Conservation (phyloP, 345 rosid genomes). For the Arabis hirsuta region DNA sequence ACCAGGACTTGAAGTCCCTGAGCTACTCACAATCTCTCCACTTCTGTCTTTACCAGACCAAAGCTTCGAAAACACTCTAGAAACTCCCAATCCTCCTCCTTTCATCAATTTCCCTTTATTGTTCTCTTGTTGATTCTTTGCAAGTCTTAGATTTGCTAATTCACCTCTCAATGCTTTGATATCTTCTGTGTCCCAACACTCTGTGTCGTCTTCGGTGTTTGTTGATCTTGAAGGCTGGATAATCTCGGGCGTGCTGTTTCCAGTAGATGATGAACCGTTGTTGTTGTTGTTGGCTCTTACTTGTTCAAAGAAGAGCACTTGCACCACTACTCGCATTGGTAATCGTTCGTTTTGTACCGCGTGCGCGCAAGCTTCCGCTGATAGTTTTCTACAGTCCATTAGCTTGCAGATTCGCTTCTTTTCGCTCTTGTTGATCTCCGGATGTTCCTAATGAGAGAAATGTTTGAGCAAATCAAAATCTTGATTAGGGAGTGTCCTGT, state of each 20-base stretch:
- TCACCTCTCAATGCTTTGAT: constrained; percentile 77
- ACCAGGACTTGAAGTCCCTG: constrained; percentile 79
- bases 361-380: constrained; percentile 77
- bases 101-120: constrained; percentile 43
- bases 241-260: constrained; percentile 63
- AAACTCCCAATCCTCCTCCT: constrained; percentile 67
- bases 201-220: constrained; percentile 73
- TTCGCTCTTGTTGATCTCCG: constrained; percentile 67
- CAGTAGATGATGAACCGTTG: constrained; percentile 50
- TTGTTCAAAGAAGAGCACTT: constrained; percentile 93
- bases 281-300: constrained; percentile 51
- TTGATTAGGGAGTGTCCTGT: neutral
- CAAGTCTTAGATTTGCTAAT: constrained; percentile 52
- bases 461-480: neutral
- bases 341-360: constrained; percentile 88
- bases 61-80: constrained; percentile 63
- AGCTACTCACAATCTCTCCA: constrained; percentile 67
- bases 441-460: constrained; percentile 54
- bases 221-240: constrained; percentile 65
- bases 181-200: constrained; percentile 68
- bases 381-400: constrained; percentile 83
- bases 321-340: constrained; percentile 83
- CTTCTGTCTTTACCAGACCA: constrained; percentile 69
- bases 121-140: constrained; percentile 46
- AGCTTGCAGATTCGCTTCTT: constrained; percentile 76